phyloP scores from a whole-genome alignment of 2,329 filamentous ascomycete species.

The Neofusicoccum sp. region DNA sequence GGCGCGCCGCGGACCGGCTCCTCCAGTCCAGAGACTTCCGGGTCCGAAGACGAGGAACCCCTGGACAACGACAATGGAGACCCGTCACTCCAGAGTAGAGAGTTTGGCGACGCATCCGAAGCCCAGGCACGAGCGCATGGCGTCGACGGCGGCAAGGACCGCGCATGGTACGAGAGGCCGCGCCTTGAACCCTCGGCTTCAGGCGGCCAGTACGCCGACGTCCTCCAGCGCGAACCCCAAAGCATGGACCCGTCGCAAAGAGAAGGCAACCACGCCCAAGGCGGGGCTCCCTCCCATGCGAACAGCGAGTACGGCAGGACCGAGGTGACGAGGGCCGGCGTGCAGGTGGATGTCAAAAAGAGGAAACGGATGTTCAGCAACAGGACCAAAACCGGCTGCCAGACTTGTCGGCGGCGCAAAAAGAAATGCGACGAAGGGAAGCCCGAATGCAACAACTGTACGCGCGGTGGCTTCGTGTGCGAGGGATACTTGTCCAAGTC shows the following conservation, averaged over 20 bases:
- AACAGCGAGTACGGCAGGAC: conserved; percentile 22
- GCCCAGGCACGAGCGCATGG: conserved; percentile 21
- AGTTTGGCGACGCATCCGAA: conserved; percentile 30
- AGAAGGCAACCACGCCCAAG: conserved; percentile 21
- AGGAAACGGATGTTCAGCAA: conserved; percentile 56
- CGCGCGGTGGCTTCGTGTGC: conserved; percentile 86
- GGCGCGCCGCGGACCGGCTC: conserved; percentile 21
- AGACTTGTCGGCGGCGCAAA: conserved; percentile 88
- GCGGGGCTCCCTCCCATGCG: conserved; percentile 24
- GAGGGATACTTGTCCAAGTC: conserved; percentile 84
- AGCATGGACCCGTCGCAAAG: conserved; percentile 26
- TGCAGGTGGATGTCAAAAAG: conserved; percentile 49
- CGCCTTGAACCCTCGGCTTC: conserved; percentile 27
- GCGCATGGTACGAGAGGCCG: conserved; percentile 24
- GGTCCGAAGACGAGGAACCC: conserved; percentile 21
- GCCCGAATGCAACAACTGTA: conserved; percentile 90
- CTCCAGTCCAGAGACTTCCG: conserved; percentile 18
- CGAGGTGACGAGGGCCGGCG: conserved; percentile 47
- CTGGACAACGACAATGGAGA: conserved; percentile 4
- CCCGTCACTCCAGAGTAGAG: conserved; percentile 23
- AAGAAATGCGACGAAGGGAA: conserved; percentile 98
- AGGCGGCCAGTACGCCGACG: conserved; percentile 30
- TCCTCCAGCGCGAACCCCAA: conserved; percentile 32
- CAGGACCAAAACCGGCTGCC: conserved; percentile 91
- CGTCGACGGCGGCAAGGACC: neutral